Evolutionary conservation across 148 eudicot genomes (phyloP).

Genomic region (Silene latifolia): DNA sequence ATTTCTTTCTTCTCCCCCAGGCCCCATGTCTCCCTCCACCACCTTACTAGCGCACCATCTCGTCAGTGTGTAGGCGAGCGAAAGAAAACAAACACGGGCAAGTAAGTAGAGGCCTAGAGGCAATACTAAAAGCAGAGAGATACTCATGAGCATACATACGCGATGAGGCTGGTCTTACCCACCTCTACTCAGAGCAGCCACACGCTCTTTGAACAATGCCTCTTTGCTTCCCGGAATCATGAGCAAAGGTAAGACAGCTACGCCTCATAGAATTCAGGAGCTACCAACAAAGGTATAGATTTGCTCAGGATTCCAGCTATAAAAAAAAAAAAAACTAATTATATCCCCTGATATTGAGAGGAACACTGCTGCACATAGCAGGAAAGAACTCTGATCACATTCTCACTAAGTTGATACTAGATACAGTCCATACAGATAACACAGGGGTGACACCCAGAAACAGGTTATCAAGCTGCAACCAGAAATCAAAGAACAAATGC

Average conservation of each 20-base stretch:
- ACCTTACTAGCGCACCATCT: too few relatives aligned
- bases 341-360: constrained; percentile 36
- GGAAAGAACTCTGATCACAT: constrained; percentile 22
- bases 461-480: constrained; percentile 31
- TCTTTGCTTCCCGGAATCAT: constrained; percentile 31
- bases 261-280: constrained; percentile 30
- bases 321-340: constrained; percentile 21
- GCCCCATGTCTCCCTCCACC: too few relatives aligned
- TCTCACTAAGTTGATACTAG: constrained; percentile 31
- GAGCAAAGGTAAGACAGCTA: too few relatives aligned
- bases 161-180: constrained; percentile 37
- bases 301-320: constrained; percentile 28
- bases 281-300: constrained; percentile 27
- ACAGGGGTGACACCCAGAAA: constrained; percentile 23
- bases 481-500: constrained; percentile 34
- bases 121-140: constrained; percentile 28
- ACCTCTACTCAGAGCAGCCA: constrained; percentile 42
- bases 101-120: constrained; percentile 28
- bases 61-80: too few relatives aligned
- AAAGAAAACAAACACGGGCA: constrained; percentile 7
- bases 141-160: constrained; percentile 32
- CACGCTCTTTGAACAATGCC: constrained; percentile 34
- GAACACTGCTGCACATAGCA: constrained; percentile 40
- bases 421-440: constrained; percentile 13
- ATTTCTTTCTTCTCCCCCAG: too few relatives aligned